phyloP scores from a whole-genome alignment of 805 yeast species.

The Ogataea polymorpha region DNA sequence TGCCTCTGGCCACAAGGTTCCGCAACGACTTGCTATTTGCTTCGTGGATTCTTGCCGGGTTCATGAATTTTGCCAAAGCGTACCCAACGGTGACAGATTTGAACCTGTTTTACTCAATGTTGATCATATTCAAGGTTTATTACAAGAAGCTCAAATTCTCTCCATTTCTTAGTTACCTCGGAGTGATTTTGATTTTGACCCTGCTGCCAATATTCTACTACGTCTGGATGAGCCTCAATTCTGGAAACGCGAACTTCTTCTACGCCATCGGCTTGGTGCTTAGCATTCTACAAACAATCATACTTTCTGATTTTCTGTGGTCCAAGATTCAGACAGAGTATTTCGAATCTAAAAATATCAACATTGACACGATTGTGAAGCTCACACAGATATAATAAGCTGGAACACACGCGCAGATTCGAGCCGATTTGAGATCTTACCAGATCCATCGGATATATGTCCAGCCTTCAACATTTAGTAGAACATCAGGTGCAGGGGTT shows the following conservation, averaged over 20 bases:
- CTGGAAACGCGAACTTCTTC: constrained; percentile 94
- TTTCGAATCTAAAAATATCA: constrained; percentile 39
- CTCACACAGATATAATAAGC: constrained; percentile 45
- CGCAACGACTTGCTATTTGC: constrained; percentile 33
- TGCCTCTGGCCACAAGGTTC: constrained; percentile 76
- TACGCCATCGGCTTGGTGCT: constrained; percentile 88
- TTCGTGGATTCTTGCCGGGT: constrained; percentile 38
- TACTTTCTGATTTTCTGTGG: constrained; percentile 80
- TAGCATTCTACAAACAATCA: constrained; percentile 63
- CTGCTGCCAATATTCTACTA: constrained; percentile 88
- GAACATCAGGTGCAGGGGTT: background rate
- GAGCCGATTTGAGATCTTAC: background rate
- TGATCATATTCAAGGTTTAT: constrained; percentile 29
- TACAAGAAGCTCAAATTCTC: constrained; percentile 28
- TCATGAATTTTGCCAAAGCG: constrained; percentile 65
- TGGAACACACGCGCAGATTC: background rate
- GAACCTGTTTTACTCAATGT: constrained; percentile 37
- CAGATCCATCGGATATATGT: background rate
- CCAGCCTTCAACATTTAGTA: background rate
- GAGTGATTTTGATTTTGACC: constrained; percentile 38
- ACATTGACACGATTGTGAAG: constrained; percentile 37
- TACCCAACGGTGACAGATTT: constrained; percentile 85
- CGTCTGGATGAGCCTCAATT: constrained; percentile 90
- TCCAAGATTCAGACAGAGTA: constrained; percentile 69
- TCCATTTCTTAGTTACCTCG: constrained; percentile 27